Conservation (phyloP, 768 basidiomycete genomes). For the Pisolithus sp. region DNA sequence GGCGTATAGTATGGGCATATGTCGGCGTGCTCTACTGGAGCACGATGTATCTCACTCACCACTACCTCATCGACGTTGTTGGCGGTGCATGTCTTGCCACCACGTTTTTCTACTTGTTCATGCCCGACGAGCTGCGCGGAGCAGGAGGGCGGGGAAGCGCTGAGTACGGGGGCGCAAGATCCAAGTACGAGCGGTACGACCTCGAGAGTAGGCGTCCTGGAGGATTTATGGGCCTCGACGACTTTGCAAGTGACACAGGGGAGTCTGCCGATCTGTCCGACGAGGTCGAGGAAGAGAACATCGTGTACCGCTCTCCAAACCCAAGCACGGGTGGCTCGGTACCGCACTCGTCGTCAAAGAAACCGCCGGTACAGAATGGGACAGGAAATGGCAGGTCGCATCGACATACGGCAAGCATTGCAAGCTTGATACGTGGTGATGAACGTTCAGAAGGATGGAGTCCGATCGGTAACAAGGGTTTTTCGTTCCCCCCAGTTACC, state of each 20-base stretch:
- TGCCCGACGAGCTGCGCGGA: slow-evolving; percentile 74
- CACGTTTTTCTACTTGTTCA: slow-evolving; percentile 79
- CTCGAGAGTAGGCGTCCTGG: slow-evolving; percentile 45
- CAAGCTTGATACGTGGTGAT: slow-evolving; percentile 70
- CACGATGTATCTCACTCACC: slow-evolving; percentile 97
- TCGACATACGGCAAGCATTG: slow-evolving; percentile 79
- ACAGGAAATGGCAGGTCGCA: slow-evolving; percentile 41
- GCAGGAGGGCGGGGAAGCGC: slow-evolving; percentile 35
- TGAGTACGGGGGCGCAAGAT: slow-evolving; percentile 12
- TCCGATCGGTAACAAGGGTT: slow-evolving; percentile 51
- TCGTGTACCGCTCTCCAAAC: slow-evolving; percentile 64
- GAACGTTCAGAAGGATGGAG: slow-evolving; percentile 80
- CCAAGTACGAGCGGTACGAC: slow-evolving; percentile 76
- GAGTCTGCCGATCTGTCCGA: slow-evolving; percentile 57
- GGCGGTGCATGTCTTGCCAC: slow-evolving; percentile 89
- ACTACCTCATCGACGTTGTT: slow-evolving; percentile 97
- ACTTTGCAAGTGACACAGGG: slow-evolving; percentile 30
- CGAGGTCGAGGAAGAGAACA: slow-evolving; percentile 55
- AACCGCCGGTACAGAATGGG: slow-evolving; percentile 13
- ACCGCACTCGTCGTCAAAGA: slow-evolving; percentile 8
- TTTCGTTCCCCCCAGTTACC: slow-evolving; percentile 41
- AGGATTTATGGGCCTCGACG: slow-evolving; percentile 23
- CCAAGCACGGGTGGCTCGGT: slow-evolving; percentile 15
- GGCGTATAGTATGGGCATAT: slow-evolving; percentile 73
- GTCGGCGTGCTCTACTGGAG: slow-evolving; percentile 89